Conservation (phyloP, 139 green algal genomes). For the Haematococcus lacustris region DNA sequence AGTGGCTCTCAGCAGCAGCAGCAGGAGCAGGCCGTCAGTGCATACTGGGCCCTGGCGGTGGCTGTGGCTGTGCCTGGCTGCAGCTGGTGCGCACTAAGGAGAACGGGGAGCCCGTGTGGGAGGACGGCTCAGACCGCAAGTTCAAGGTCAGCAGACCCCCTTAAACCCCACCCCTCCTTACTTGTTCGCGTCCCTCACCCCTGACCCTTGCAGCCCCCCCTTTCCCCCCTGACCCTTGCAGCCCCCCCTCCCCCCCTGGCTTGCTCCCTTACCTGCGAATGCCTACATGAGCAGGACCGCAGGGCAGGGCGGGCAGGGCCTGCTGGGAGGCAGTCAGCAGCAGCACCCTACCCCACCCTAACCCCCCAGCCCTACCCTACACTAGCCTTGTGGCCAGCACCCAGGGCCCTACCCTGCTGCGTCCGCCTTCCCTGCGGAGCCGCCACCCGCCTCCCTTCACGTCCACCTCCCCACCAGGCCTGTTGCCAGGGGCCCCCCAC, state of each 20-base stretch:
- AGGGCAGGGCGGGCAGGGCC: background rate
- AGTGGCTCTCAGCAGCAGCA: background rate
- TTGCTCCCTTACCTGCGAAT: background rate
- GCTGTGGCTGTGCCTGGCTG: conserved; percentile 3
- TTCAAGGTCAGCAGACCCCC: conserved; percentile 40
- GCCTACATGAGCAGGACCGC: background rate
- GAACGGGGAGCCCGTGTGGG: conserved; percentile 38
- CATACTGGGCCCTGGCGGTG: background rate
- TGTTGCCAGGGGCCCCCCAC: too few relatives aligned
- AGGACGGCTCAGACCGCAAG: conserved; percentile 52
- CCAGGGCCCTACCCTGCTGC: background rate
- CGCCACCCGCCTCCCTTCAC: background rate
- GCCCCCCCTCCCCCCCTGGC: background rate
- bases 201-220: conserved; percentile 3
- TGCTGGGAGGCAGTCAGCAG: background rate
- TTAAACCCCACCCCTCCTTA: background rate
- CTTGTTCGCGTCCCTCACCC: background rate
- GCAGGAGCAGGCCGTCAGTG: background rate
- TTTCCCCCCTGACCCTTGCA: background rate
- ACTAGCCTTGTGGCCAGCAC: background rate
- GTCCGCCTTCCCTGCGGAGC: background rate
- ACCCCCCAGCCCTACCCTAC: too few relatives aligned
- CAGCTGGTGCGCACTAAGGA: conserved; percentile 45
- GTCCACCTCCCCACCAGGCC: too few relatives aligned
- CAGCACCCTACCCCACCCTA: background rate